phyloP scores from a whole-genome alignment of 1,284 basidiomycete genomes.

The Pseudozyma flocculosa region DNA sequence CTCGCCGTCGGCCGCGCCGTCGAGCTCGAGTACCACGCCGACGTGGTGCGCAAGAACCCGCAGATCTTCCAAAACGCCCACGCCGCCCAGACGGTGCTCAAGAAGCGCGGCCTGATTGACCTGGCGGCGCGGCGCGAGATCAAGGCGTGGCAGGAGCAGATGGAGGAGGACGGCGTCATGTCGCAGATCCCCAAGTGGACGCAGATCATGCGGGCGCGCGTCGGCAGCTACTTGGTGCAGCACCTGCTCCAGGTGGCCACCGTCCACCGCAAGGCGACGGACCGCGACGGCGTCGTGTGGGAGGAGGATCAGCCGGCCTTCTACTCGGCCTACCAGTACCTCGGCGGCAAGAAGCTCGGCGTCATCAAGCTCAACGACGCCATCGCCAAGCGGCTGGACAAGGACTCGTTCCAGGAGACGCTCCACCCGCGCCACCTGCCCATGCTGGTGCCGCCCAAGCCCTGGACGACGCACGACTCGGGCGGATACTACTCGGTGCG shows the following conservation, averaged over 20 bases:
- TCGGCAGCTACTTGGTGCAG: constrained; percentile 82
- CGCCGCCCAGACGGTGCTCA: constrained; percentile 29
- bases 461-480: constrained; percentile 76
- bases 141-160: constrained; percentile 61
- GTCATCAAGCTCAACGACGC: constrained; percentile 84
- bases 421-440: constrained; percentile 91
- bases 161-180: constrained; percentile 62
- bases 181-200: constrained; percentile 79
- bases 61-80: constrained; percentile 43
- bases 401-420: constrained; percentile 73
- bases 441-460: constrained; percentile 88
- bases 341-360: constrained; percentile 86
- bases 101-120: constrained; percentile 38
- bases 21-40: constrained; percentile 67
- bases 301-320: constrained; percentile 85
- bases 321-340: constrained; percentile 87
- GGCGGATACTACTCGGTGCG: constrained; percentile 73
- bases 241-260: constrained; percentile 79
- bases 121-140: constrained; percentile 43
- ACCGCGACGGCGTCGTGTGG: constrained; percentile 51
- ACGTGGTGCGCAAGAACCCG: constrained; percentile 41
- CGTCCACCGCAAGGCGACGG: constrained; percentile 65
- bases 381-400: constrained; percentile 75
- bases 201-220: constrained; percentile 66
- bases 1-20: constrained; percentile 80